phyloP scores from a whole-genome alignment of 1,284 basidiomycete genomes.

The Abortiporus biennis region DNA sequence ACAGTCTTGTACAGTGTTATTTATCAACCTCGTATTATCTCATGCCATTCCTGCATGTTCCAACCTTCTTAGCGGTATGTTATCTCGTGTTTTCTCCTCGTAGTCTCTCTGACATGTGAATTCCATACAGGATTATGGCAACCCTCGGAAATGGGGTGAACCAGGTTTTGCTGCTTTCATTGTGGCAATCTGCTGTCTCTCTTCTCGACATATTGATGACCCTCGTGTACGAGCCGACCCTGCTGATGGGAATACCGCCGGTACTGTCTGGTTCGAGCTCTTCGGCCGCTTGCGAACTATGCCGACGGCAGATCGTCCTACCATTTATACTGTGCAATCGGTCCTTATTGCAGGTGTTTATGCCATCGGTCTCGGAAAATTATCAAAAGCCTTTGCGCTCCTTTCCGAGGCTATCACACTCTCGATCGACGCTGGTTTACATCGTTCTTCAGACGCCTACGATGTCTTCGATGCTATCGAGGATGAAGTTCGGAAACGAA shows the following conservation, averaged over 20 bases:
- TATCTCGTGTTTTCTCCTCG: slow-evolving; percentile 10
- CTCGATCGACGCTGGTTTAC: slow-evolving; percentile 80
- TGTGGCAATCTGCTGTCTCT: slow-evolving; percentile 82
- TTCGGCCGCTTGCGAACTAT: slow-evolving; percentile 79
- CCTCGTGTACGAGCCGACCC: slow-evolving; percentile 79
- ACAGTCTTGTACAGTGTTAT: slow-evolving; percentile 71
- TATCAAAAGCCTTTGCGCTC: slow-evolving; percentile 82
- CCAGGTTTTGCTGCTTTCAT: slow-evolving; percentile 90
- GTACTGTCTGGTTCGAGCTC: slow-evolving; percentile 87
- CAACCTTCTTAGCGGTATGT: slow-evolving; percentile 76
- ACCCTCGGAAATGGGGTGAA: slow-evolving; percentile 88
- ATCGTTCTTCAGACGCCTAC: slow-evolving; percentile 83
- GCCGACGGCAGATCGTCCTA: slow-evolving; percentile 82
- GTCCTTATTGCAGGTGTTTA: slow-evolving; percentile 85
- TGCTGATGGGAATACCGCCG: slow-evolving; percentile 74
- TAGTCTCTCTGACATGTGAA: slow-evolving; percentile 7
- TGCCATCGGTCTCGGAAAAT: slow-evolving; percentile 79
- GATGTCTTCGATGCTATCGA: slow-evolving; percentile 85
- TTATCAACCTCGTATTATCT: slow-evolving; percentile 89
- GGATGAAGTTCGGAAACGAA: slow-evolving; percentile 83
- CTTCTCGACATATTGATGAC: slow-evolving; percentile 87
- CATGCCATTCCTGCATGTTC: slow-evolving; percentile 86
- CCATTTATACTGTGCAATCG: slow-evolving; percentile 84
- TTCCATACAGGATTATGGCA: slow-evolving; percentile 72
- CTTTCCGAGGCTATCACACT: slow-evolving; percentile 81